phyloP scores from a whole-genome alignment of 176 grass and related monocot species.

The Carex parvula region DNA sequence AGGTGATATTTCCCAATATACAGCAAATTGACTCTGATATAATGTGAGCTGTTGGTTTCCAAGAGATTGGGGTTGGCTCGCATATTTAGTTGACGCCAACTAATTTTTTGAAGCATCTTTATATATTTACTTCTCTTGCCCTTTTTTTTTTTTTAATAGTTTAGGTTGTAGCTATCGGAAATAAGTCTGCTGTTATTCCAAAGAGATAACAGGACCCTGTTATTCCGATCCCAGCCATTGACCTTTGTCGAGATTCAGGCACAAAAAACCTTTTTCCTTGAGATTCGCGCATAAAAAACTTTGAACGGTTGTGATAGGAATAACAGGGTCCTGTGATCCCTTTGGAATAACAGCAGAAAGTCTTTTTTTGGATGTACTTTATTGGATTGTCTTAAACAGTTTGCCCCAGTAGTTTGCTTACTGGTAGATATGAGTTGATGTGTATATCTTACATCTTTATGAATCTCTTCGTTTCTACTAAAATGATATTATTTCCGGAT shows the following conservation, averaged over 20 bases:
- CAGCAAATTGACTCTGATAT: slow-evolving; percentile 94
- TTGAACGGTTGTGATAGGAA: too few species aligned
- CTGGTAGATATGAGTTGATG: too few species aligned
- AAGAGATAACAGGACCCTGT: too few species aligned
- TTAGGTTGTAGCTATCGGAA: slow-evolving; percentile 4
- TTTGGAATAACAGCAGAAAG: not conserved
- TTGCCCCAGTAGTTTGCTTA: not conserved
- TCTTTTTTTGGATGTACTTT: not conserved
- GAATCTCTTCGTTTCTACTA: not conserved
- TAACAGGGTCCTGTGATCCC: too few species aligned
- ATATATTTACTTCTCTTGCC: not conserved
- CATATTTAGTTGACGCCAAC: not conserved
- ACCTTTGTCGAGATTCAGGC: too few species aligned
- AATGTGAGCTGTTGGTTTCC: not conserved
- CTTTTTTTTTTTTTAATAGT: not conserved
- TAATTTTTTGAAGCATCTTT: slow-evolving; percentile 14
- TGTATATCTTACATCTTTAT: not conserved
- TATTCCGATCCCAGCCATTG: too few species aligned
- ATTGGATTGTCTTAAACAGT: not conserved
- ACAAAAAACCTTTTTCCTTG: too few species aligned
- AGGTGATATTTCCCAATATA: slow-evolving; percentile 56
- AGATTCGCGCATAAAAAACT: too few species aligned
- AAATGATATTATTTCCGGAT: not conserved
- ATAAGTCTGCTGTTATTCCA: too few species aligned
- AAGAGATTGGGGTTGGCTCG: not conserved